These are phyloP conservation scores for Leccinum boreale DNA, from an alignment of 768 basidiomycete genomes.

Conservation along the genomic window DNA sequence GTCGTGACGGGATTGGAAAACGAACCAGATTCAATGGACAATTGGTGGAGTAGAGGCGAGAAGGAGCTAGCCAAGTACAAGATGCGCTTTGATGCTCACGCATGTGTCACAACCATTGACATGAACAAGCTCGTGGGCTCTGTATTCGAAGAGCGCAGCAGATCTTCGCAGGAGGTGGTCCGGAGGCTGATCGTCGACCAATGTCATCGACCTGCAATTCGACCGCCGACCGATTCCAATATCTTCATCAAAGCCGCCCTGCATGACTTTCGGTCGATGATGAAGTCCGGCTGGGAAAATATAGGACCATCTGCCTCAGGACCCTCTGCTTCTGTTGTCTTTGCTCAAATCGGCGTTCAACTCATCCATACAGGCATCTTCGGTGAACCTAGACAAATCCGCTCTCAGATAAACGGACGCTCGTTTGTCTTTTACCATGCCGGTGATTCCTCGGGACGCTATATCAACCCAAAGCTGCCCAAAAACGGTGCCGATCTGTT, in stretches of 20 bases:
- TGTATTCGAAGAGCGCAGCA: conserved; percentile 17
- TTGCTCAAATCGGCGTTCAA: conserved; percentile 14
- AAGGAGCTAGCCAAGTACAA: conserved; percentile 27
- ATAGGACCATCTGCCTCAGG: conserved; percentile 8
- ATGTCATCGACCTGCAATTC: conserved; percentile 14
- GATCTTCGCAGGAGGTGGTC: conserved; percentile 20
- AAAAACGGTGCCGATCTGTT: conserved; percentile 26
- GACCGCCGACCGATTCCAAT: conserved; percentile 18
- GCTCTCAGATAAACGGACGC: conserved; percentile 22
- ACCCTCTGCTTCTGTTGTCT: conserved; percentile 15
- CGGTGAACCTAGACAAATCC: conserved; percentile 16
- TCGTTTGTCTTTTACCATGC: conserved; percentile 22
- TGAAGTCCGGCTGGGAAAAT: conserved; percentile 25
- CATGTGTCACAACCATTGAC: conserved; percentile 39
- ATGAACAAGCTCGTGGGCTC: conserved; percentile 10
- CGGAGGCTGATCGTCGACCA: conserved; percentile 20
- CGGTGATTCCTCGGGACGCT: conserved; percentile 12
- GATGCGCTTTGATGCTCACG: conserved; percentile 39
- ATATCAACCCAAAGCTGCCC: conserved; percentile 14
- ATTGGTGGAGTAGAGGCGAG: conserved; percentile 39
- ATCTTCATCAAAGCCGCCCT: conserved; percentile 26
- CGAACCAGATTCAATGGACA: conserved; percentile 29
- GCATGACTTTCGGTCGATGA: conserved; percentile 24
- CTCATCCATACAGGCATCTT: conserved; percentile 14
- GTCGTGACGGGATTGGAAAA: conserved; percentile 35